Conservation (phyloP, 73 alveolate species). For the Effrenium voratum region DNA sequence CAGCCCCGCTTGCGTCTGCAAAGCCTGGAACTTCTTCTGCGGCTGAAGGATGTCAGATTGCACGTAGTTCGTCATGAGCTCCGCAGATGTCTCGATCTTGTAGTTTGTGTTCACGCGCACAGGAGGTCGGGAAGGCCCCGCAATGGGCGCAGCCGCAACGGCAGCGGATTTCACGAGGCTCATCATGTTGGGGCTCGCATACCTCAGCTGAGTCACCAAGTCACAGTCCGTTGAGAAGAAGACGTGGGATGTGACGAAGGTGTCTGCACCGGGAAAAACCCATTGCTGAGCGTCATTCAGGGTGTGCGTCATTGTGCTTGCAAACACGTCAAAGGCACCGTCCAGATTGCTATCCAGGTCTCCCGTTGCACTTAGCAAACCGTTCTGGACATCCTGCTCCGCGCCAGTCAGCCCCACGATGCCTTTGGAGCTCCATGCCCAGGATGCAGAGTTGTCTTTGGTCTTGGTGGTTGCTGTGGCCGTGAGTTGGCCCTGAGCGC, state of each 20-base stretch:
- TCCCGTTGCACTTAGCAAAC: background rate
- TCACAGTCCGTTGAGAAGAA: background rate
- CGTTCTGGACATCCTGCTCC: background rate
- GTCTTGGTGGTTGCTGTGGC: background rate
- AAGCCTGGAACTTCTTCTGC: background rate
- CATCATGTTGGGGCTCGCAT: slow-evolving; percentile 5
- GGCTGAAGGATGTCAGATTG: slow-evolving; percentile 21
- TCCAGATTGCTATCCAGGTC: background rate
- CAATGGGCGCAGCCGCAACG: too few species aligned
- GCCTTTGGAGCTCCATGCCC: background rate
- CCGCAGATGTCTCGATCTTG: background rate
- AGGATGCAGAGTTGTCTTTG: background rate
- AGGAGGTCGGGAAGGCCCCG: background rate
- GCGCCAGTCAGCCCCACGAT: background rate
- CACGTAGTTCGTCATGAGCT: slow-evolving; percentile 6
- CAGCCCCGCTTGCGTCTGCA: background rate
- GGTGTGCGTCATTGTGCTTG: background rate
- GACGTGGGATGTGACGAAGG: background rate
- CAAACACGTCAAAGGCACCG: background rate
- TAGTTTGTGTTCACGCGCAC: background rate
- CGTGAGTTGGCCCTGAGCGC: background rate
- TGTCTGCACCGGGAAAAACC: slow-evolving; percentile 10
- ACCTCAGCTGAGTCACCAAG: slow-evolving; percentile 22
- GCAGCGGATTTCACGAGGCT: too few species aligned
- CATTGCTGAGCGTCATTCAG: background rate